Base-by-base conservation (phyloP, 2,329 filamentous ascomycete species). In the Pseudogymnoascus sp. region DNA sequence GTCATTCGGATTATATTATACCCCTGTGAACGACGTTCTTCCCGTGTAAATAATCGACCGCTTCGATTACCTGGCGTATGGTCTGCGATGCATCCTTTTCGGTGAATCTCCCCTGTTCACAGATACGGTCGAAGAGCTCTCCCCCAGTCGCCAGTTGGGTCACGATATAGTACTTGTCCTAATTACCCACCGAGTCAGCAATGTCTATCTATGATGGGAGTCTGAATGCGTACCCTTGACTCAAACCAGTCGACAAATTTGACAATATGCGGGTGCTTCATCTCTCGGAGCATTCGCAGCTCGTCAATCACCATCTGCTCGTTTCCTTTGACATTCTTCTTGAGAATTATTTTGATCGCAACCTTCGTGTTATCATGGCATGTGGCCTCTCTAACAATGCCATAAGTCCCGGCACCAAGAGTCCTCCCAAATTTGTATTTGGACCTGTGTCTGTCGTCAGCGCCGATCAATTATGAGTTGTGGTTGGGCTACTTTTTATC, bases 101-200 rank as follows among this genome's bases (percentile, higher is more conserved):
- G 13, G 95, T 99, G 78, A 97, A 99, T 75, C 91, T 96, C 71
- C 95, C 96, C 77, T 96, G 90, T 73, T 97, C 93, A 79, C 95
- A 99, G 71, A 99, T 99, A 63, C 96, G 88, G 73, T 99, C 95
- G 76, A 99, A 99, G 67, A 99, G 80, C 79, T 99, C 95, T 75
- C 95, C 95, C 69, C 95, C 95, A 0, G 91, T 96, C 44, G 95
- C 95, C 63, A 99, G 83, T 77, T 99, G 89, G 33, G 95, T 99
- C 70, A 99, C 93, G 70, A 99, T 97, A 77, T 99, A 99, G 80
- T 96, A 99, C 81, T 99, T 99, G 81, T 99, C 95, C 92, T 96
- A 70, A 33, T 35, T 15, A 6, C 50, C 29, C 29, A 33, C 59
- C 33, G 26, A 42, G 59, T 60, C 33, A 60, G 33, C 31, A 38